These are phyloP conservation scores for Beauveria asiatica DNA, from an alignment of 2,329 filamentous ascomycete genomes.

Conservation along the genomic window DNA sequence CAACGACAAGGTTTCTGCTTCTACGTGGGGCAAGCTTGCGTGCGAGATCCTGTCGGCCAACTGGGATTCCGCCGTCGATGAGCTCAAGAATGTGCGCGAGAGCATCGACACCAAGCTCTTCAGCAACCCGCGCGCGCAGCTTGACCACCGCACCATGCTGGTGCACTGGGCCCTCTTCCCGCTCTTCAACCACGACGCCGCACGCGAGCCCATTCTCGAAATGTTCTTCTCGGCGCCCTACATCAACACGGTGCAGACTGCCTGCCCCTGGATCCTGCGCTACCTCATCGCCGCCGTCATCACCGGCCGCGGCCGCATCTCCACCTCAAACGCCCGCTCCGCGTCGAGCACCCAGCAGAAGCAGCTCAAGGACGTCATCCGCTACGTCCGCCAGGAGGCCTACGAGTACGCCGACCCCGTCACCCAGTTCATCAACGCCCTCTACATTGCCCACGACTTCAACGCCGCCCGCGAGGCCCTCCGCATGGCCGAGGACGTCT, in stretches of 20 bases:
- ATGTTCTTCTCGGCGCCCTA: conserved; percentile 94
- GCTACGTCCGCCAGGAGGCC: conserved; percentile 90
- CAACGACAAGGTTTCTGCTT: conserved; percentile 92
- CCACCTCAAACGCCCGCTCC: conserved; percentile 76
- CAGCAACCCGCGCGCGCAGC: conserved; percentile 90
- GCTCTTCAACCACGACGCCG: conserved; percentile 93
- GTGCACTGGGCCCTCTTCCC: conserved; percentile 98
- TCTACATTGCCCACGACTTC: conserved; percentile 82
- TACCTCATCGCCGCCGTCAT: conserved; percentile 94
- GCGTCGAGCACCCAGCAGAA: conserved; percentile 78
- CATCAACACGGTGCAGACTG: conserved; percentile 99
- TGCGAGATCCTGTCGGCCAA: conserved; percentile 91
- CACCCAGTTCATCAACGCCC: conserved; percentile 90
- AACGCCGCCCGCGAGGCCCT: conserved; percentile 91
- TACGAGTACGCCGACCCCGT: conserved; percentile 97
- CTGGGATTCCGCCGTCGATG: conserved; percentile 91
- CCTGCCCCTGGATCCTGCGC: conserved; percentile 90
- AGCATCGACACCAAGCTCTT: conserved; percentile 90
- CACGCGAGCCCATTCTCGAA: conserved; percentile 84
- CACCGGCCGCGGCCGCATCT: conserved; percentile 73
- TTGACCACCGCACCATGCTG: conserved; percentile 93
- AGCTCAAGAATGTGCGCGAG: conserved; percentile 84
- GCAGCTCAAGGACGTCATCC: conserved; percentile 94
- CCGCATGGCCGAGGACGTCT: conserved; percentile 77
- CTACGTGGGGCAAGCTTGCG: conserved; percentile 96